phyloP scores from a whole-genome alignment of 2,329 filamentous ascomycete species.

The Rhexocercosporidium sp. region DNA sequence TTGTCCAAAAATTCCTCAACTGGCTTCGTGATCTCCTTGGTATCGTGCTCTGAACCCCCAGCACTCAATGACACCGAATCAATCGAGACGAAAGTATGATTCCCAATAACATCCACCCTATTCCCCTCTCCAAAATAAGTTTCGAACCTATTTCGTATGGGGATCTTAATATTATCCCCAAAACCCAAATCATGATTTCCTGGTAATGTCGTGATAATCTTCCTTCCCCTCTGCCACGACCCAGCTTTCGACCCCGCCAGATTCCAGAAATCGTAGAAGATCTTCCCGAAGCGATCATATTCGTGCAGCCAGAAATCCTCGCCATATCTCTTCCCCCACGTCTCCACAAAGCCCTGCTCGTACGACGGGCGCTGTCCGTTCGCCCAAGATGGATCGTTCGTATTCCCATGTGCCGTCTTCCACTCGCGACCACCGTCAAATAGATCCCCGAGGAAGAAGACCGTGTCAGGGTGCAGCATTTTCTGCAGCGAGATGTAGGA shows the following conservation, averaged over 20 bases:
- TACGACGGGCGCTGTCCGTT: constrained; percentile 54
- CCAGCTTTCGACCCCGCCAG: constrained; percentile 59
- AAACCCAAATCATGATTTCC: constrained; percentile 97
- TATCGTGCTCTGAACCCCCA: constrained; percentile 54
- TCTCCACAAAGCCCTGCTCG: constrained; percentile 62
- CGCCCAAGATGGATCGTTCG: constrained; percentile 65
- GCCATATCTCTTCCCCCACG: constrained; percentile 77
- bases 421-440: constrained; percentile 97
- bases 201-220: constrained; percentile 82
- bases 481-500: constrained; percentile 81
- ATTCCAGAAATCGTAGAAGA: constrained; percentile 78
- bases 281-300: constrained; percentile 81
- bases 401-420: constrained; percentile 71
- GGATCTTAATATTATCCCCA: constrained; percentile 79
- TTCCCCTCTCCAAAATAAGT: constrained; percentile 93
- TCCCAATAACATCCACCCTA: constrained; percentile 87
- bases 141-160: constrained; percentile 82
- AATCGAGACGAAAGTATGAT: constrained; percentile 93
- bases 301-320: constrained; percentile 86
- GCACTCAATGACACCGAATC: constrained; percentile 90
- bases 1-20: constrained; percentile 76
- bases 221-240: constrained; percentile 69
- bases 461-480: constrained; percentile 79
- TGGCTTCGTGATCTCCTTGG: constrained; percentile 74
- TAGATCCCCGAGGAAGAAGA: constrained; percentile 91